Conservation (phyloP, 768 basidiomycete genomes). For the Naganishia kalamii region DNA sequence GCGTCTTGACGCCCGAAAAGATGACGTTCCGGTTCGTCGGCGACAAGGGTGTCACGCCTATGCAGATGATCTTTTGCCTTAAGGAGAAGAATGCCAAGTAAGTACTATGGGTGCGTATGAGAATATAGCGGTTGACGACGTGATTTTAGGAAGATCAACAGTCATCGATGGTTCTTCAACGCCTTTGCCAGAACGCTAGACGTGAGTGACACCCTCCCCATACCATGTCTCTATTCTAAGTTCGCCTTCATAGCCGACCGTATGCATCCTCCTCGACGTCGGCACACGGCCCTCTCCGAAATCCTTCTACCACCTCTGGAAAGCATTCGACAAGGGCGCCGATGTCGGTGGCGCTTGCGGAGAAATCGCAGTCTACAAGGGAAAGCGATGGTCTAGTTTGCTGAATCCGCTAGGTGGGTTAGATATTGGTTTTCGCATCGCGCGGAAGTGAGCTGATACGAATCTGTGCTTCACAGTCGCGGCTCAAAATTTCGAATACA, state of each 20-base stretch:
- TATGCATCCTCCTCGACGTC: slow-evolving; percentile 87
- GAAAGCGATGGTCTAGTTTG: slow-evolving; percentile 71
- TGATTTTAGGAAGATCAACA: slow-evolving; percentile 79
- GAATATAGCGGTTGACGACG: slow-evolving; percentile 74
- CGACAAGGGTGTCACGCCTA: slow-evolving; percentile 78
- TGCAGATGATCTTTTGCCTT: slow-evolving; percentile 68
- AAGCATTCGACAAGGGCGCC: slow-evolving; percentile 62
- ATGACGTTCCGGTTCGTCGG: slow-evolving; percentile 44
- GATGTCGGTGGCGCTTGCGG: slow-evolving; percentile 94
- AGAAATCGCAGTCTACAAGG: slow-evolving; percentile 91
- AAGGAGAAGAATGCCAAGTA: slow-evolving; percentile 54
- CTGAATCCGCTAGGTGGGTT: slow-evolving; percentile 63
- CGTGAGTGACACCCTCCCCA: slow-evolving; percentile 52
- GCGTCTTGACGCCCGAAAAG: slow-evolving; percentile 42
- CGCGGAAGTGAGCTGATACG: background rate
- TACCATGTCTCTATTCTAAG: slow-evolving; percentile 40
- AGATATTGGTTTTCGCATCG: background rate
- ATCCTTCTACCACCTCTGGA: slow-evolving; percentile 91
- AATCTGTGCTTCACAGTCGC: slow-evolving; percentile 51
- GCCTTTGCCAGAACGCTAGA: slow-evolving; percentile 50
- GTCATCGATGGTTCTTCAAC: slow-evolving; percentile 85
- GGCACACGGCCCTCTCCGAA: slow-evolving; percentile 84
- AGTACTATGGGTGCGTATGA: slow-evolving; percentile 53
- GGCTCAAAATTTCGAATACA: slow-evolving; percentile 94
- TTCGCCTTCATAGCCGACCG: slow-evolving; percentile 62